Base-by-base conservation (phyloP, 371 early-diverging fungal genomes). In the Mortierella sp. region DNA sequence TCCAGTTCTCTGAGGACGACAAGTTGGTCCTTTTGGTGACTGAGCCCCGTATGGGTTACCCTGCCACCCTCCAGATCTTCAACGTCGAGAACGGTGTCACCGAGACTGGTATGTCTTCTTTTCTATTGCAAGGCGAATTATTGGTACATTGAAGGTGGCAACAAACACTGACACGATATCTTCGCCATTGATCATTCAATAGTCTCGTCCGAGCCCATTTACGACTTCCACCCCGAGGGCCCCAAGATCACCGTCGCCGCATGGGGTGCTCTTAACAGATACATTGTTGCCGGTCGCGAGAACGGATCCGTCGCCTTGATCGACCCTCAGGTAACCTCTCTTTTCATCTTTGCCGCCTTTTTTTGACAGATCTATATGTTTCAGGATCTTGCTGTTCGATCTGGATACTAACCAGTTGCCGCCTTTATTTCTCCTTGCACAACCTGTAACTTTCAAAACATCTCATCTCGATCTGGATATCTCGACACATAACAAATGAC, bases 41-140 rank as follows among this genome's bases (percentile, higher is more conserved):
- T 31, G 99, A 99, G 90, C 95, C 96, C 74, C 95, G 96, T 79
- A 99, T 99, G 98, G 98, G 98, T 79, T 93, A 93, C 88, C 91
- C 94, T 51, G 96, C 95, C 75, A 93, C 95, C 21, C 91, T 98
- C 54, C 93, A 95, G 81, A 94, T 99, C 76, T 93, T 96, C 71
- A 90, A 93, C 50, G 93, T 97, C 79, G 91, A 96, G 84, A 73
- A 91, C 72, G 79, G 81, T 43, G 54, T 71, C 44, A 89, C 90
- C 46, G 90, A 88, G 57, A 51, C 76, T 26, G 79, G 87, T 86
- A 87, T 43, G 50, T 59, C 26, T 34, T 9, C 34, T 69, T 46
- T 76, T 79, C 72, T 26, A 37, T 31, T 40, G 54, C 51, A 64
- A 19, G 61, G 28, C 10, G 40, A 24, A 75, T 37, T 5, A 1